Base-by-base conservation (phyloP, 2,329 filamentous ascomycete genomes). In the Colletotrichum graminicola region DNA sequence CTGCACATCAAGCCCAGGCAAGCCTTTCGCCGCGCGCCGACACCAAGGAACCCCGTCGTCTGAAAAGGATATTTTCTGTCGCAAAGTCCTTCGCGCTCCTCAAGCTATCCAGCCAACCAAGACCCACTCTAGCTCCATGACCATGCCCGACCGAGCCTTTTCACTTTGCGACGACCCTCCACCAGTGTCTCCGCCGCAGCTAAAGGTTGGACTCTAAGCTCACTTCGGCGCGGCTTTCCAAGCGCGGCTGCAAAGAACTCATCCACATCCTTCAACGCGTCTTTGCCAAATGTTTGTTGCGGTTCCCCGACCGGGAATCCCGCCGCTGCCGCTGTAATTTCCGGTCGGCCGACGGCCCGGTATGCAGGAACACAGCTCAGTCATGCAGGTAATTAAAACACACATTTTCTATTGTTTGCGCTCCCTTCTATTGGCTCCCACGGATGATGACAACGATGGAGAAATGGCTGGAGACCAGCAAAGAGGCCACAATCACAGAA, bases 371-470 rank as follows among this genome's bases (percentile, higher is more conserved):
- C 59, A 39, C 45, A 47, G 29, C 62, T 41, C 69, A 64, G 54
- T 72, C 47, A 72, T 64, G 65, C 69, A 72, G 69, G 69, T 72
- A 72, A 72, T 69, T 60, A 69, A 72, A 72, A 60, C 29, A 60
- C 36, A 12, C 52, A 61, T 55, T 55, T 60, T 69, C 47, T 69
- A 63, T 64, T 69, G 54, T 69, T 64, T 72, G 59, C 60, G 34
- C 54, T 47, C 29, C 45, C 41, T 52, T 59, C 72, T 59, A 67
- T 67, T 60, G 57, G 66, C 73, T 64, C 71, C 75, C 75, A 76
- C 76, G 76, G 71, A 75, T 82, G 84, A 84, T 83, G 84, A 85
- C 80, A 82, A 73, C 75, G 65, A 47, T 61, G 74, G 81, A 82
- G 81, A 75, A 75, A 76, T 72, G 72, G 76, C 78, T 73, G 77